Conservation (phyloP, 139 green algal species). For the Micractinium sp. region DNA sequence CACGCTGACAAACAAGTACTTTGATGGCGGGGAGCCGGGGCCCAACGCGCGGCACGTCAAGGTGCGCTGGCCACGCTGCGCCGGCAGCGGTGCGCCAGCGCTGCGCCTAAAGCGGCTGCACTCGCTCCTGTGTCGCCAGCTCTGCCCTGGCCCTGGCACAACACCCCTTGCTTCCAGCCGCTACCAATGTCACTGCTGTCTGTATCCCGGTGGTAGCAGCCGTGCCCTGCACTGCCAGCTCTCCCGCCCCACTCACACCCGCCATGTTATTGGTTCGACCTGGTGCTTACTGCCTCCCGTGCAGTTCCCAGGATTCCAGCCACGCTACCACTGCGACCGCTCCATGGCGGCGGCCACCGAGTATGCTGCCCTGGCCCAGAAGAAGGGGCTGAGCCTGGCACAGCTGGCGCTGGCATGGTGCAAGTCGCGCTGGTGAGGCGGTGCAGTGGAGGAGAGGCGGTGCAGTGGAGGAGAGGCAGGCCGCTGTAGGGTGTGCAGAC, state of each 20-base stretch:
- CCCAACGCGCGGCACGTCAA: conserved; percentile 36
- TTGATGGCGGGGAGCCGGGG: conserved; percentile 21
- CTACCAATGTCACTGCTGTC: no score
- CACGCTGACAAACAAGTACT: conserved; percentile 77
- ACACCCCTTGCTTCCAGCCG: neutral
- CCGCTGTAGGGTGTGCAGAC: no score
- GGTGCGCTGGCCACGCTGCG: neutral
- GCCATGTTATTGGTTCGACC: neutral
- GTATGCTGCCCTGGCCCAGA: conserved; percentile 73
- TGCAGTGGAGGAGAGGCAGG: no score
- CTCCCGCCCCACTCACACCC: neutral
- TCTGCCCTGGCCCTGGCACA: neutral
- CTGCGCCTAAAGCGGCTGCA: neutral
- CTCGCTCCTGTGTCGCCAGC: neutral
- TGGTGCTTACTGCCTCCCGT: no score
- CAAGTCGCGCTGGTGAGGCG: conserved; percentile 59
- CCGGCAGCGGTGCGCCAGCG: no score
- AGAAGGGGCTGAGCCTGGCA: conserved; percentile 76
- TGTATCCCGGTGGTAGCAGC: no score
- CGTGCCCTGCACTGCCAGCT: neutral
- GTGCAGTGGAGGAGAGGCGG: no score
- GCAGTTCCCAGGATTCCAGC: conserved; percentile 52
- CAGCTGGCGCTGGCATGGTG: conserved; percentile 89
- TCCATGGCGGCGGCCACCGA: conserved; percentile 62
- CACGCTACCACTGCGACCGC: conserved; percentile 54